Evolutionary conservation across 208 protist species (phyloP), one percentile per base, ranked within the genome.

Genomic region (Trypanosoma cruzi): DNA sequence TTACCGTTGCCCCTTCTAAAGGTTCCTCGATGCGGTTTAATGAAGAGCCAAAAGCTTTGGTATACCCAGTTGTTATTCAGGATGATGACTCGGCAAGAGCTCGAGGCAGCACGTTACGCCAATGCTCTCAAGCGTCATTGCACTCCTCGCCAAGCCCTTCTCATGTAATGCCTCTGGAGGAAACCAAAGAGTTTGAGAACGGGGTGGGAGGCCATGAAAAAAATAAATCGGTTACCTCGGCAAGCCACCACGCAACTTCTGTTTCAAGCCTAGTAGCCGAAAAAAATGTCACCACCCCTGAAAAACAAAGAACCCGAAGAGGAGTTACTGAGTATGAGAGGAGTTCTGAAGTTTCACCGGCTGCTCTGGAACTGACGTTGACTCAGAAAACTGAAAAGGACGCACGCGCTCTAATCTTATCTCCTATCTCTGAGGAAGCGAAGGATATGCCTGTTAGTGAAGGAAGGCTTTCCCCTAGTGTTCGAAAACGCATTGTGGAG

Each of bases 401-500:
- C 16, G 16, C 44, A 49, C 4, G 20, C 44, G 16, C 44, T 13
- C 4, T 14, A 13, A 22, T 2, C 3, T 6, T n/a, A 5, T 49
- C 44, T 49, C 16, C 20, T 49, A 14, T 13, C 16, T 20, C 16
- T 44, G 31, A 44, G 34, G 29, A 31, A 55, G 26, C 20, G 4
- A 49, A 20, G 0, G 56, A 4, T 29, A 65, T 44, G 31, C 5
- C 42, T 13, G 4, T 34, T 14, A 49, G 26, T 37, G 55, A 63
- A 40, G 34, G 55, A 31, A 71, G 53, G 32, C 28, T 90, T 42
- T 81, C 79, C 13, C 70, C 82, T 22, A 44, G 66, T 24, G 66
- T 78, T 44, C 84, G 88, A 29, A 84, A 52, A 53, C 74, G 75
- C 61, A 88, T 93, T 52, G 83, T 83, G 5, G 85, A 93, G 40